These are phyloP conservation scores for Flaveria linearis DNA, from an alignment of 129 eudicot genomes.

Conservation along the genomic window DNA sequence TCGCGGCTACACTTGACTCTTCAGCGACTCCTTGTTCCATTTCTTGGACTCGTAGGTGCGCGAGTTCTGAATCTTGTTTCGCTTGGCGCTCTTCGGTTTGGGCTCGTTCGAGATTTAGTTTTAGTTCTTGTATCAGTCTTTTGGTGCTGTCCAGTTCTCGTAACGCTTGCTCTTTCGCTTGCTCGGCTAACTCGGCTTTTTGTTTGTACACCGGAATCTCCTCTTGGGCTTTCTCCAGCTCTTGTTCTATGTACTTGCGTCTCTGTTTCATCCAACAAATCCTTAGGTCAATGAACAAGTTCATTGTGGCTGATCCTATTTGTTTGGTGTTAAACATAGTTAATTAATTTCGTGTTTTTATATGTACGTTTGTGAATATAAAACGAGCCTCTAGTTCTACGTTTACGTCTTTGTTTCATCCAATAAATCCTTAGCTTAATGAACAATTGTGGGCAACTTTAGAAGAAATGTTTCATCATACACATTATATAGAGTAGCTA, in stretches of 20 bases:
- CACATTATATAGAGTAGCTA: too few species aligned
- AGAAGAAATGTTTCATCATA: too few species aligned
- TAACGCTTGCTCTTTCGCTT: constrained; percentile 59
- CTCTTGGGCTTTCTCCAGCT: constrained; percentile 65
- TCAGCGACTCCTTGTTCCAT: constrained; percentile 80
- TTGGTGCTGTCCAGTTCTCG: constrained; percentile 80
- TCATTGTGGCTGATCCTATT: not conserved
- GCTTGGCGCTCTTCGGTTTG: constrained; percentile 87
- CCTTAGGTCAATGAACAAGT: not conserved
- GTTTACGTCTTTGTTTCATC: constrained; percentile 58
- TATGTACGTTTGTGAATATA: too few species aligned
- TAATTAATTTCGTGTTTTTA: too few species aligned
- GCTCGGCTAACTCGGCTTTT: constrained; percentile 72
- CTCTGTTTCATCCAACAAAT: constrained; percentile 47
- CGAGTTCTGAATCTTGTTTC: constrained; percentile 82
- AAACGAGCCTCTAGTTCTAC: constrained; percentile 57
- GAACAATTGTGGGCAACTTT: not conserved
- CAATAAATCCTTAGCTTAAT: not conserved
- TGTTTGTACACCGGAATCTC: constrained; percentile 69
- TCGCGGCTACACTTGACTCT: constrained; percentile 79
- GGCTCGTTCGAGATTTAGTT: constrained; percentile 86
- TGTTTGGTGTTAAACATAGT: too few species aligned
- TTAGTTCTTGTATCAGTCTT: constrained; percentile 74
- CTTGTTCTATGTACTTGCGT: constrained; percentile 65
- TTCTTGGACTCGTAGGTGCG: constrained; percentile 72